Evolutionary conservation across 2,329 filamentous ascomycete species (phyloP), one percentile per base, ranked within the genome.

Genomic region (Lasiodiplodia hormozganensis): DNA sequence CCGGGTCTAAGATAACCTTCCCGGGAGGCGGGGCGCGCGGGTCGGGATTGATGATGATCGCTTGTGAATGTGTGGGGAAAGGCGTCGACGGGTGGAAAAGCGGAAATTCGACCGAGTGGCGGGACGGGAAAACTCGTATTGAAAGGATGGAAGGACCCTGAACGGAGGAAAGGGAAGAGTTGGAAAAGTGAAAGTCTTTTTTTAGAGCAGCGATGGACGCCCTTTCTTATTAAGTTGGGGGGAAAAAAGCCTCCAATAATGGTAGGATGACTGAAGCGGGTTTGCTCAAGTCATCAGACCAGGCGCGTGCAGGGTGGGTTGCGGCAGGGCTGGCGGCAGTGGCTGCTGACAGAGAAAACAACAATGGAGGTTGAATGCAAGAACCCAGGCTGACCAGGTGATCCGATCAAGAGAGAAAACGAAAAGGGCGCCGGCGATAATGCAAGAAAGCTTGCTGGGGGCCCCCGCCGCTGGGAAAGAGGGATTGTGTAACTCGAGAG

Each of bases 231-330:
- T 47, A 47, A 2, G 43, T 47, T 18, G 43, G 8, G n/a, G 43
- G 7, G n/a, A 21, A 21, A 21, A 8, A 8, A n/a, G n/a, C 23
- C 23, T 38, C 54, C 54, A 57, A 57, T 57, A 47, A 21, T 21
- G 43, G 43, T 3, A 47, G 8, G 43, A 47, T 11, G 43, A 47
- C 10, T 18, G 21, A 25, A 62, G 58, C 25, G 25, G 58, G 28
- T 62, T 62, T 43, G 25, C 25, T 43, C 25, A 43, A 18, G 58
- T 62, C 58, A 62, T 49, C 58, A 31, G 58, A 62, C 40, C 58
- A 60, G 16, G 57, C 57, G 57, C 57, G 36, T 47, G 57, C 57
- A 47, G 40, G 43, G 43, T 14, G 43, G 43, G 43, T n/a, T 47
- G 43, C 43, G n/a, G 43, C 43, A 47, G 43, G 43, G 57, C 38